Evolutionary conservation across 495 filamentous ascomycete genomes (phyloP).

Genomic region (Oidiodendron maius): DNA sequence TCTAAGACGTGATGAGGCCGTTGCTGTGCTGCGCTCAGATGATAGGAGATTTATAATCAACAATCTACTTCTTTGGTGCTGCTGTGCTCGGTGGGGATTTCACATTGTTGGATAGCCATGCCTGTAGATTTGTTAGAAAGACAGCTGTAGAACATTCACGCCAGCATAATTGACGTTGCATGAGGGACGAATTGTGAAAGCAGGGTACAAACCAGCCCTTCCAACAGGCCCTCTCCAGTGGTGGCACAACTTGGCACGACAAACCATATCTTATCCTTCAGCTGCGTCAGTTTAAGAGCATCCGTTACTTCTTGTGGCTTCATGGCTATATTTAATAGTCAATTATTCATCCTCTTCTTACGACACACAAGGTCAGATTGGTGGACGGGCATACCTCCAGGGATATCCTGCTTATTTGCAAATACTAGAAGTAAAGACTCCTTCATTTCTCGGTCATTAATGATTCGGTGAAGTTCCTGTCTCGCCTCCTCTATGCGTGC

Average conservation of each 20-base stretch:
- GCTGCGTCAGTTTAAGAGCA: slow-evolving; percentile 71
- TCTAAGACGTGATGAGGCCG: background rate
- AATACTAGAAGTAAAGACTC: slow-evolving; percentile 91
- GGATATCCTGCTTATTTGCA: slow-evolving; percentile 96
- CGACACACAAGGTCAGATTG: slow-evolving; percentile 1
- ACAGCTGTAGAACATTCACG: background rate
- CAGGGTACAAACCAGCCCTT: slow-evolving; percentile 66
- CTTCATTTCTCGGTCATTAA: slow-evolving; percentile 97
- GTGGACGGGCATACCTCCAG: slow-evolving; percentile 56
- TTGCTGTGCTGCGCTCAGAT: background rate
- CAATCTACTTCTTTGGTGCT: slow-evolving; percentile 40
- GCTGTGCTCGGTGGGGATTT: slow-evolving; percentile 57
- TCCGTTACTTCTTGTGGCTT: slow-evolving; percentile 82
- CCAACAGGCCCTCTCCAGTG: slow-evolving; percentile 87
- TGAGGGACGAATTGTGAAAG: background rate
- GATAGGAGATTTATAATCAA: background rate
- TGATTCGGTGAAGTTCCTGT: slow-evolving; percentile 88
- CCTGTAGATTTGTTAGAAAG: slow-evolving; percentile 34
- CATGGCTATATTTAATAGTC: slow-evolving; percentile 54
- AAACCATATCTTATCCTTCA: slow-evolving; percentile 93
- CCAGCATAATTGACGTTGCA: background rate
- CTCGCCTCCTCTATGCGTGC: slow-evolving; percentile 83
- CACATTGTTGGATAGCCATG: slow-evolving; percentile 91
- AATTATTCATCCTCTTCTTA: background rate
- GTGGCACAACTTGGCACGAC: slow-evolving; percentile 94